phyloP scores from a whole-genome alignment of 352 stramenopile species.

The Discostella stelligera region DNA sequence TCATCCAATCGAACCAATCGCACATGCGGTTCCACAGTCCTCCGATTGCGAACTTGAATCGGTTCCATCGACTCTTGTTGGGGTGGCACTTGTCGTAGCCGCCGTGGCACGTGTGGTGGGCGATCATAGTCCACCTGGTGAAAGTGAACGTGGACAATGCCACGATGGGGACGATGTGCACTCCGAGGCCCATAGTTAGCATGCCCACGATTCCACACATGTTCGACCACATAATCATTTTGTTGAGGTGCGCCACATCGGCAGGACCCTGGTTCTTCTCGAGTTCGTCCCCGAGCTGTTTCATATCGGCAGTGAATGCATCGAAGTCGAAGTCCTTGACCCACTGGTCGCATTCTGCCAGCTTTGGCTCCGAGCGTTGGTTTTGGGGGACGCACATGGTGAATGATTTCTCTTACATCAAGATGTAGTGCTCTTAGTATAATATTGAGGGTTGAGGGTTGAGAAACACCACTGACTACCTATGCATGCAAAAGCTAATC shows the following conservation, averaged over 20 bases:
- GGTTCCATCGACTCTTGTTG: conserved; percentile 74
- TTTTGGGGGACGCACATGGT: conserved; percentile 39
- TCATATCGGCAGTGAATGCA: conserved; percentile 75
- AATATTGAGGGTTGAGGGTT: not conserved
- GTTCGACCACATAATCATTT: conserved; percentile 83
- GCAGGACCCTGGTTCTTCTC: conserved; percentile 70
- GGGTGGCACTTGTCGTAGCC: conserved; percentile 81
- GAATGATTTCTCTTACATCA: not conserved
- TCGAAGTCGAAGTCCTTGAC: conserved; percentile 79
- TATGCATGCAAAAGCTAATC: too few relatives aligned
- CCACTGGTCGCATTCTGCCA: conserved; percentile 73
- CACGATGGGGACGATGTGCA: conserved; percentile 74
- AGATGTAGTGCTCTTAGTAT: not conserved
- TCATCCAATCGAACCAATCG: conserved; percentile 83
- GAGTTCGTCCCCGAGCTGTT: conserved; percentile 74
- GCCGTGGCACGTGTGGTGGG: conserved; percentile 84
- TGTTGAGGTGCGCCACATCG: conserved; percentile 83
- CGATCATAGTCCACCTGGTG: conserved; percentile 84
- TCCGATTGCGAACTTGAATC: conserved; percentile 81
- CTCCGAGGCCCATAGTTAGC: conserved; percentile 74
- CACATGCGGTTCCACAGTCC: conserved; percentile 59
- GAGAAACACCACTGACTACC: not conserved
- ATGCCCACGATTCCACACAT: conserved; percentile 68
- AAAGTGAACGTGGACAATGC: conserved; percentile 79
- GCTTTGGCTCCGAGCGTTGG: conserved; percentile 23